A percentile compares a stretch with the other conserved stretches of the same genome.
Conservation (phyloP, 164 flowering plant species). For the Litsea cubeba region DNA sequence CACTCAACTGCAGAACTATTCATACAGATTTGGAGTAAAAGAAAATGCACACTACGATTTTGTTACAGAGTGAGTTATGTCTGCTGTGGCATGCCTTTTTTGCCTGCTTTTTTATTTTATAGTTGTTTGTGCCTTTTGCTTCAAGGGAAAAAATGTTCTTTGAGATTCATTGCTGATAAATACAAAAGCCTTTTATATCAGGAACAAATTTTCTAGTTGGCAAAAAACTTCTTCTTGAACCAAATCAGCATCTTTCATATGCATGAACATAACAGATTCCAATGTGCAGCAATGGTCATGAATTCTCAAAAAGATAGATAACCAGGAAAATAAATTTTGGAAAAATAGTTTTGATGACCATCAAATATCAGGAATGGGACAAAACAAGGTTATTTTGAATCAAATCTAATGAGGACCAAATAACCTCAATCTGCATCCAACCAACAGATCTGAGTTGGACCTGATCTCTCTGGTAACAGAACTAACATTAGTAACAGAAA, state of each 20-base stretch:
- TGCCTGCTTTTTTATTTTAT: not conserved
- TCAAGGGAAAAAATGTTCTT: no score
- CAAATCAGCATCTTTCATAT: not conserved
- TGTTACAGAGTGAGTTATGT: not conserved
- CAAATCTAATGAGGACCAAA: no score
- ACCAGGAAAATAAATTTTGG: not conserved
- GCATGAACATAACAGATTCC: not conserved
- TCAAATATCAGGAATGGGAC: no score
- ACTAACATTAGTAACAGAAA: not conserved
- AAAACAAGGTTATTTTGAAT: no score
- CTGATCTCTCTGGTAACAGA: not conserved
- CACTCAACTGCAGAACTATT: no score
- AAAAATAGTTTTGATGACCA: no score
- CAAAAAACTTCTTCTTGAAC: not conserved
- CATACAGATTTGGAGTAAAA: no score
- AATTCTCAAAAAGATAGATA: not conserved
- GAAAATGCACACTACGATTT: not conserved
- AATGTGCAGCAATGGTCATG: not conserved
- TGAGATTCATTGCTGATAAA: not conserved
- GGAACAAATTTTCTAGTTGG: not conserved
- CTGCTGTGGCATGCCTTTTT: not conserved
- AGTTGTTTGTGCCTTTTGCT: not conserved
- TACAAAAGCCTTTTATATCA: not conserved
- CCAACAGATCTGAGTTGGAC: not conserved
- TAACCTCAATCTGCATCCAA: not conserved